Evolutionary conservation across 2,329 filamentous ascomycete genomes (phyloP), one percentile per base, ranked within the genome.

Genomic region (Fusarium nurragi): DNA sequence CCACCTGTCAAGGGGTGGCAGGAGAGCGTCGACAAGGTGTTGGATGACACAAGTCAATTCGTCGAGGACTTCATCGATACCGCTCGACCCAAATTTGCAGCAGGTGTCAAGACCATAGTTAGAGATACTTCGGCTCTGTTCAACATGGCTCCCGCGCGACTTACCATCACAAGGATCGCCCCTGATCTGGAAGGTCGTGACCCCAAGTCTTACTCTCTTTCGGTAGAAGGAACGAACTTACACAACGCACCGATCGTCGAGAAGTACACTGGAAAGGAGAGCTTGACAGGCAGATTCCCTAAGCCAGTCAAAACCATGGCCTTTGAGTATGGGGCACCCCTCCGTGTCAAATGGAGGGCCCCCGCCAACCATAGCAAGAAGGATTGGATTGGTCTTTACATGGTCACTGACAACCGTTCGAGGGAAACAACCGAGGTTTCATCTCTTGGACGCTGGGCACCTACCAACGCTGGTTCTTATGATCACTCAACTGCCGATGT

Each of bases 381-480:
- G 71, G 95, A 99, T 77, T 99, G 95, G 95, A 89, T 99, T 50
- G 94, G 94, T 5, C 83, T 99, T 7, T 99, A 98, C 81, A 93
- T 94, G 86, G 93, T 99, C 4, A 93, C 93, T 4, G 94, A 98
- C 77, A 99, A 97, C 74, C 86, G 88, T 8, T 95, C 92, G 9
- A 88, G 94, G 37, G 92, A 97, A 36, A 81, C 90, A 14, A 97
- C 95, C 3, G 89, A 92, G 49, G 87, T 97, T 11, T 88, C 92
- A 5, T 96, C 93, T 2, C 88, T 94, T 53, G 94, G 94, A 34
- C 88, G 95, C 55, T 99, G 95, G 95, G 83, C 93, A 30, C 91
- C 94, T 1, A 94, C 91, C 0, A 92, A 89, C 60, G 82, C 86
- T 5, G 90, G 90, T 19, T 84, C 87, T 54, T 97, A 92, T 73